Evolutionary conservation across 2,329 filamentous ascomycete species (phyloP).

Genomic region (Epichloe typhina): DNA sequence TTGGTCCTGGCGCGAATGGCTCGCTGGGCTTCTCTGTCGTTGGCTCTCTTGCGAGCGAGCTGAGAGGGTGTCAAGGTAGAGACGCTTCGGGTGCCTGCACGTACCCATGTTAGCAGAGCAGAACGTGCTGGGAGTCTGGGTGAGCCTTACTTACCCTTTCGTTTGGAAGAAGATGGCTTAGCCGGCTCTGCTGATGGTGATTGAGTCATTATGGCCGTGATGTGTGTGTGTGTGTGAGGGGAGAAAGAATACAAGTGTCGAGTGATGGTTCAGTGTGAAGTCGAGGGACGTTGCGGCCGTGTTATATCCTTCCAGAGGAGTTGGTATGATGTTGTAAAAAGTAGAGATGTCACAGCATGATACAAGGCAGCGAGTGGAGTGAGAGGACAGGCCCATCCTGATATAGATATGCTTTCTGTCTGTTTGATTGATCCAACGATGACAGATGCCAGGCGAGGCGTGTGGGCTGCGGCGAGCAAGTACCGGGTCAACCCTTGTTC

Average conservation of each 20-base stretch:
- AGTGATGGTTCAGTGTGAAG: not conserved
- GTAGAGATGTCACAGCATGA: not conserved
- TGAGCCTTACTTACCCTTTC: conserved; percentile 32
- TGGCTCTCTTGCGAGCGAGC: conserved; percentile 78
- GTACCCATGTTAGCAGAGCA: not conserved
- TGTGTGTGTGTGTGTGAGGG: conserved; percentile 2
- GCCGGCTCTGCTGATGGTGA: conserved; percentile 30
- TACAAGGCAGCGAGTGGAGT: not conserved
- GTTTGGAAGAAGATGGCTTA: conserved; percentile 26
- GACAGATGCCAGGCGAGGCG: not conserved
- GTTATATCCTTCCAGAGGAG: not conserved
- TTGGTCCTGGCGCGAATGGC: conserved; percentile 79
- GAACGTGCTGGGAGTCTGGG: not conserved
- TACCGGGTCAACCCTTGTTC: too few species aligned
- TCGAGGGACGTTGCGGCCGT: not conserved
- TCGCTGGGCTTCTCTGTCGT: conserved; percentile 81
- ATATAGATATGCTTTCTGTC: conserved; percentile 2
- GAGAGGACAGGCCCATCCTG: conserved; percentile 5
- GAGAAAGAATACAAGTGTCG: not conserved
- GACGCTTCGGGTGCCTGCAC: conserved; percentile 57
- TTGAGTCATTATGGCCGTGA: conserved; percentile 22
- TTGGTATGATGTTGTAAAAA: not conserved
- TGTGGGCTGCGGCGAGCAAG: not conserved
- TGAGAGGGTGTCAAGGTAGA: conserved; percentile 81
- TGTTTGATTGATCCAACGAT: conserved; percentile 1